These are phyloP conservation scores for Teratosphaeria zuluensis DNA, from an alignment of 2,329 filamentous ascomycete species.

Conservation along the genomic window DNA sequence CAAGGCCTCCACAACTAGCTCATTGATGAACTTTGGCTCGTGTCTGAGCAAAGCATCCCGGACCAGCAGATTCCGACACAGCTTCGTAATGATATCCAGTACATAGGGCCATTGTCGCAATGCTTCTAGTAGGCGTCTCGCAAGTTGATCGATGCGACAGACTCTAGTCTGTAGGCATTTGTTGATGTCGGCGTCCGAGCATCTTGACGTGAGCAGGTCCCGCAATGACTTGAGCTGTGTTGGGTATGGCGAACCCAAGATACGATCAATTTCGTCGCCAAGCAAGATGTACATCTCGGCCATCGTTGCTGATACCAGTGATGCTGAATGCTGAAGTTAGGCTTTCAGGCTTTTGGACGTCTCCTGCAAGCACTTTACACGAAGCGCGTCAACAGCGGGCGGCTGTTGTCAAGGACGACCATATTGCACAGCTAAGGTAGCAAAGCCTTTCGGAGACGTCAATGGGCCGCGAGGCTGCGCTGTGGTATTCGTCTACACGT, in stretches of 20 bases:
- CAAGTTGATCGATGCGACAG: constrained; percentile 40
- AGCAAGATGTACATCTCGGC: constrained; percentile 5
- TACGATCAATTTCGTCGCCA: constrained; percentile 17
- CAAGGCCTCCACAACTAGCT: constrained; percentile 18
- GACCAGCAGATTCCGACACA: constrained; percentile 27
- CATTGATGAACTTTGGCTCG: constrained; percentile 22
- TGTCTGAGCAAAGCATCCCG: constrained; percentile 23
- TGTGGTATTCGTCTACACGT: no score
- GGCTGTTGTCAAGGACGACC: background rate
- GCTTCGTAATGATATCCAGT: constrained; percentile 38
- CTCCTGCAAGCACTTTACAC: background rate
- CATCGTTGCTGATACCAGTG: background rate
- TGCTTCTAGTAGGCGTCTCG: constrained; percentile 38
- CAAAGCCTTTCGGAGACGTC: background rate
- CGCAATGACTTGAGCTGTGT: constrained; percentile 25
- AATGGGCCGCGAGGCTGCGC: no score
- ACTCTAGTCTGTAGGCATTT: constrained; percentile 40
- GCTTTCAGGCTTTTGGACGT: background rate
- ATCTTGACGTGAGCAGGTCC: constrained; percentile 22
- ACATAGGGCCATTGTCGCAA: constrained; percentile 43
- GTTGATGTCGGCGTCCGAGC: constrained; percentile 28
- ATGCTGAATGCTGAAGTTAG: background rate
- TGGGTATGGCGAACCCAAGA: constrained; percentile 26
- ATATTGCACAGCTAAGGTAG: background rate
- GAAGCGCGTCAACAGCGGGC: background rate